Percentiles rank a stretch among this genome's conserved stretches.
phyloP scores from a whole-genome alignment of 2,329 filamentous ascomycete species.

The Trichoderma afroharzianum region DNA sequence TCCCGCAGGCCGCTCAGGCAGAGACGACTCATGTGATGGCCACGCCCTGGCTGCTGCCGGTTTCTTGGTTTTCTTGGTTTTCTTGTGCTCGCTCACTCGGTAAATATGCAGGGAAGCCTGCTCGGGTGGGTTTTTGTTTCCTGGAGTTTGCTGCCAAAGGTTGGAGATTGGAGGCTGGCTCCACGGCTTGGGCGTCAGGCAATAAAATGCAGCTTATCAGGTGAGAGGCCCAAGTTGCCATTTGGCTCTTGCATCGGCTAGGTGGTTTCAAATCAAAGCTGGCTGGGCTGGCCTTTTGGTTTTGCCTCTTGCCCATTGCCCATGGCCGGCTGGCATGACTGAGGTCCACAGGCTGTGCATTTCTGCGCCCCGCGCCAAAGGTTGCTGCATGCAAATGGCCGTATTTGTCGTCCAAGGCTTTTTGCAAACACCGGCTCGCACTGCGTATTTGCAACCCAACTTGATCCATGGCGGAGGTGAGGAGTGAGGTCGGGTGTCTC shows the following conservation, averaged over 20 bases:
- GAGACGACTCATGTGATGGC: conserved; percentile 9
- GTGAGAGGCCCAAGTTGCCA: conserved; percentile 10
- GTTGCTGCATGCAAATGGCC: conserved; percentile 9
- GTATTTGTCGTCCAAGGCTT: conserved; percentile 5
- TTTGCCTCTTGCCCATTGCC: neutral
- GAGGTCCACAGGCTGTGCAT: conserved; percentile 1
- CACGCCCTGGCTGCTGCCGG: neutral
- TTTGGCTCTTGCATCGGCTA: conserved; percentile 4
- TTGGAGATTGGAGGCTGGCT: neutral
- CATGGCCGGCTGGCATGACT: neutral
- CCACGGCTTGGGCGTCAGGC: conserved; percentile 8
- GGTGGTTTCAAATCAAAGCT: neutral
- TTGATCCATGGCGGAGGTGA: neutral
- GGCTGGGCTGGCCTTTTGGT: neutral
- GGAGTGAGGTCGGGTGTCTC: neutral
- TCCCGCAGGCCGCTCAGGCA: conserved; percentile 4
- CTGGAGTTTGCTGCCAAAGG: neutral
- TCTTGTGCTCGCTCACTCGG: neutral
- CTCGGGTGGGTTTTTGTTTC: neutral
- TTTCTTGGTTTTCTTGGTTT: neutral
- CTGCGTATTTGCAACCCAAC: conserved; percentile 14
- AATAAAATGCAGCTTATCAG: conserved; percentile 14
- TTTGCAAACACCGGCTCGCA: conserved; percentile 6
- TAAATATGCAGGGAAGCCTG: neutral
- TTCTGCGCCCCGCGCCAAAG: conserved; percentile 11